Conservation (phyloP, 768 basidiomycete species). For the Rhizopogon rudus region DNA sequence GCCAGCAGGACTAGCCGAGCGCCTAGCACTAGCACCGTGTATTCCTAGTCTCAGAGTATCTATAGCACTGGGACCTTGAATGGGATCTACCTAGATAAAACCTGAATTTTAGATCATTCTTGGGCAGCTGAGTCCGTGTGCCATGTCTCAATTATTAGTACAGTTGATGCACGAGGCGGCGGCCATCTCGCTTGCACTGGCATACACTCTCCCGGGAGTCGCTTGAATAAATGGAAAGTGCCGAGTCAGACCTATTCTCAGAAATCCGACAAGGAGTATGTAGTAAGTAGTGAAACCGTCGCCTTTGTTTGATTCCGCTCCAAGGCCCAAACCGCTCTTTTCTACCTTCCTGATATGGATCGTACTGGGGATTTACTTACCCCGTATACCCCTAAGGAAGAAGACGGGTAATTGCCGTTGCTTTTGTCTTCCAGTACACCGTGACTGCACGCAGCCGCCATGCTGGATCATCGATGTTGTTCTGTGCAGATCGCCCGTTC, state of each 20-base stretch:
- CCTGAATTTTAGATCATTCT: background rate
- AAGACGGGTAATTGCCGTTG: background rate
- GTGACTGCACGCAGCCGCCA: background rate
- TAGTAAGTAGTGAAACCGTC: background rate
- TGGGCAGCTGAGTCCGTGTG: no score
- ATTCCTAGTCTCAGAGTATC: conserved; percentile 35
- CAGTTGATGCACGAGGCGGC: background rate
- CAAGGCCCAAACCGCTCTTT: background rate
- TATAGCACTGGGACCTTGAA: conserved; percentile 26
- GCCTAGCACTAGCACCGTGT: conserved; percentile 23
- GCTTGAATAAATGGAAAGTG: background rate
- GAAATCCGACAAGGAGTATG: background rate
- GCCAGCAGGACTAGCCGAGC: conserved; percentile 31
- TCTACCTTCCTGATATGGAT: background rate
- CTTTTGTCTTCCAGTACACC: background rate
- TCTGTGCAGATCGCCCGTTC: background rate
- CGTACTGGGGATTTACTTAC: background rate
- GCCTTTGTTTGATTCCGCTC: conserved; percentile 6
- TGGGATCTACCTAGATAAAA: conserved; percentile 25
- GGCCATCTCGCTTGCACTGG: no score
- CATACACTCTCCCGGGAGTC: no score
- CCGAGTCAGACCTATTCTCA: background rate
- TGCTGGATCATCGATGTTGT: background rate
- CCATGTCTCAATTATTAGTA: background rate
- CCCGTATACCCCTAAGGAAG: background rate